Evolutionary conservation across 129 eudicot genomes (phyloP), one percentile per base, ranked within the genome.

Genomic region (Rutidosis leptorrhynchoides): DNA sequence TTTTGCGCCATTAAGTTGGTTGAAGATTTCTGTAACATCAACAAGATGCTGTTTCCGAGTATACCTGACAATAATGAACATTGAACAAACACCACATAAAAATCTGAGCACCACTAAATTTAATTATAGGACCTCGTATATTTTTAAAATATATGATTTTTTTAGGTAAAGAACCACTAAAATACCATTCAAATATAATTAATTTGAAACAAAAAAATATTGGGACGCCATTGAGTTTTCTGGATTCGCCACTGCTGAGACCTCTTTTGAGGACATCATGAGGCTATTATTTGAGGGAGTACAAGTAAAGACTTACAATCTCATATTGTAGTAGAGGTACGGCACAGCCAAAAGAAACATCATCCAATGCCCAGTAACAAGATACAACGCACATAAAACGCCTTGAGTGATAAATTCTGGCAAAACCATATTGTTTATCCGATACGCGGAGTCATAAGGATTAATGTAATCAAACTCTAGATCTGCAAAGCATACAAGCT

Each of bases 401-500:
- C 83, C 95, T 82, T 84, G 91, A 0, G 84, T 76, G 69, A 86
- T 80, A 68, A 79, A 84, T 63, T 90, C 97, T 7, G 95, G 95
- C 7, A 90, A 26, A 27, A 90, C 57, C 62, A 82, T 81, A 59
- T 26, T 73, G 82, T 90, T 90, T 72, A 90, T 90, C 71, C 91
- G 81, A 61, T 81, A 71, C n/a, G 97, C 88, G 7, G 97, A 83
- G 71, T 90, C 95, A 19, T 90, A 90, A n/a, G 97, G 97, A 61
- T 90, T 86, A 73, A 86, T 84, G 79, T 90, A 90, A 77, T 90
- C 97, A 24, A 83, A 86, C 77, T 86, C 97, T 67, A 90, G 74
- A 86, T 90, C 97, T 11, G 95, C 86, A 76, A 86, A 82, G 77
- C 97, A 90, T 85, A 90, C 76, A 16, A 90, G 84, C 97, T 90